phyloP scores from a whole-genome alignment of 2,329 filamentous ascomycete genomes.

The Cladophialophora chaetospira region DNA sequence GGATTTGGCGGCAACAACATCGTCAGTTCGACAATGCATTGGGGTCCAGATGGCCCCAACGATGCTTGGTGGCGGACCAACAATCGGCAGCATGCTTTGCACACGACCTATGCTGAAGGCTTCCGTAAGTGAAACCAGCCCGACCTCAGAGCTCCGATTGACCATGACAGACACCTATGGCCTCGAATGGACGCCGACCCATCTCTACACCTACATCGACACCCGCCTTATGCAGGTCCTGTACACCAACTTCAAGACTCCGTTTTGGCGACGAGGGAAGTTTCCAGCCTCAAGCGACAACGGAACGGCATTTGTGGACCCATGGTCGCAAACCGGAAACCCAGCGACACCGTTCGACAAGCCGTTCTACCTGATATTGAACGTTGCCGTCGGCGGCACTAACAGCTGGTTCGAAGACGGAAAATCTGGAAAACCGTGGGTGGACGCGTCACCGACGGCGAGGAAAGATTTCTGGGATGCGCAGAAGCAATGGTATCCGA shows the following conservation, averaged over 20 bases:
- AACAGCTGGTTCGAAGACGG: conserved; percentile 85
- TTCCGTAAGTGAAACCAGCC: conserved; percentile 49
- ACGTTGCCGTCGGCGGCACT: conserved; percentile 73
- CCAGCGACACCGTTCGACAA: conserved; percentile 73
- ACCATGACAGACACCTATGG: conserved; percentile 65
- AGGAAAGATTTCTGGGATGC: conserved; percentile 76
- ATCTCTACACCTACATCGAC: conserved; percentile 85
- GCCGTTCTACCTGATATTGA: conserved; percentile 73
- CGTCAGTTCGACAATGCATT: conserved; percentile 76
- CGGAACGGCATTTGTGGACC: conserved; percentile 64
- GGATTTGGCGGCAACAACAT: conserved; percentile 78
- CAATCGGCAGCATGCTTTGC: conserved; percentile 71
- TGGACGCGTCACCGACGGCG: conserved; percentile 67
- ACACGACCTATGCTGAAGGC: conserved; percentile 68
- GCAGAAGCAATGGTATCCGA: conserved; percentile 65
- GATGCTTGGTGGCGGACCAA: conserved; percentile 85
- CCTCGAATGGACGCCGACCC: conserved; percentile 84
- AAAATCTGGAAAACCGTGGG: conserved; percentile 73
- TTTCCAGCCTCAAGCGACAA: conserved; percentile 68
- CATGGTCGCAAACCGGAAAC: conserved; percentile 64
- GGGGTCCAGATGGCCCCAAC: conserved; percentile 71
- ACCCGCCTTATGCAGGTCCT: conserved; percentile 76
- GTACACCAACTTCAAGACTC: conserved; percentile 71
- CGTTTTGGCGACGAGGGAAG: conserved; percentile 68
- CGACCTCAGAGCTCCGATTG: not conserved